Base-by-base conservation (phyloP, 371 early-diverging fungal species). In the Mortierella sp. region DNA sequence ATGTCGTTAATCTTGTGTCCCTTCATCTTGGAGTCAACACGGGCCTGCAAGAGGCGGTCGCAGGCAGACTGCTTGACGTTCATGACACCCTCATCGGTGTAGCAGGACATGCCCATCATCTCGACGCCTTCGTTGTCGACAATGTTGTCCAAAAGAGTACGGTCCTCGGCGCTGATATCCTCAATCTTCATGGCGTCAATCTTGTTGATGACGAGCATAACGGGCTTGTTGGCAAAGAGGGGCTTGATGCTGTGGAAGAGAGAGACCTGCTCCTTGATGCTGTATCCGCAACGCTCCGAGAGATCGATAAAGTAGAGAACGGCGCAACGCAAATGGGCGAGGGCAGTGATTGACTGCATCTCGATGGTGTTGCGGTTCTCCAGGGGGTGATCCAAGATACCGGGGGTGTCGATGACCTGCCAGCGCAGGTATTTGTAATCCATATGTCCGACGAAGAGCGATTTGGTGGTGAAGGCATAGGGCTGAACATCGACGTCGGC, bases 391-490 rank as follows among this genome's bases (percentile, higher is more conserved):
- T 99, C 99, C 76, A 99, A 92, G 87, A 99, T 99, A 84, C 99
- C 99, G 10, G 99, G 99, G 21, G 99, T 99, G 90, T 99, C 99
- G 80, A 99, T 99, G n/a, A 99, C 94, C 91, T 99, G 99, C 99
- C 99, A 99, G 88, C 99, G 92, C 89, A 99, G 92, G 89, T 99
- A 98, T 89, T 99, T 97, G 95, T 99, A 99, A 89, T 99, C 99
- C 99, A 99, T 99, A 89, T 99, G 99, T 60, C 99, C 99, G 38
- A 99, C 99, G 91, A 99, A 99, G 79, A 99, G 92, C n/a, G 97
- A 98, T 91, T 99, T 99, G 76, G 99, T 99, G 49, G 99, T 99
- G 93, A 99, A 99, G 38, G 99, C 99, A 90, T 99, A 99, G 24
- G 99, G 99, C 90, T 99, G 99, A 4, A 99, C 99, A 81, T 99